Percentiles rank a stretch among this genome's conserved stretches.
Conservation (phyloP, 495 filamentous ascomycete species). For the Neurospora africana region DNA sequence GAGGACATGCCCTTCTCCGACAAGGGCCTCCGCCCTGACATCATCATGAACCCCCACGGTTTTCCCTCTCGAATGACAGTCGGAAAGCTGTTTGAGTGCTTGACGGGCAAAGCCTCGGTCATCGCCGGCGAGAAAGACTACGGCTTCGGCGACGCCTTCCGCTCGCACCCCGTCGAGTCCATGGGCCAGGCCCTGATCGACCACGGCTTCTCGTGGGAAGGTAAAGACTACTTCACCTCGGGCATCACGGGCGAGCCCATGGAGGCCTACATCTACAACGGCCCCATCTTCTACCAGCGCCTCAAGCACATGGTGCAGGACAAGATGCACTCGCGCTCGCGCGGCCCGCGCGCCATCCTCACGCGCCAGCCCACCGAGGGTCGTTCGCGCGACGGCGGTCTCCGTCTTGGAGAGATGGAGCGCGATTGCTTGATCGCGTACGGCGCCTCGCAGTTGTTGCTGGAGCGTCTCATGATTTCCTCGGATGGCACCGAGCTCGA, state of each 20-base stretch:
- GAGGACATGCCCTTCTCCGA: slow-evolving; percentile 97
- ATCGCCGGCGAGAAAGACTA: slow-evolving; percentile 65
- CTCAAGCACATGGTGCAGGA: slow-evolving; percentile 99
- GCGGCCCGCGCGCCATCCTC: slow-evolving; percentile 79
- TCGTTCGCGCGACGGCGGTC: slow-evolving; percentile 80
- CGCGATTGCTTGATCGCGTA: slow-evolving; percentile 96
- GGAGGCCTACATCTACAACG: slow-evolving; percentile 95
- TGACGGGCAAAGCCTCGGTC: slow-evolving; percentile 89
- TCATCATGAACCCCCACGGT: slow-evolving; percentile 99
- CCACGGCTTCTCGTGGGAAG: slow-evolving; percentile 87
- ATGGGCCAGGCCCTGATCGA: slow-evolving; percentile 78
- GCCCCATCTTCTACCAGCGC: slow-evolving; percentile 98
- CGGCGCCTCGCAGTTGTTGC: slow-evolving; percentile 79
- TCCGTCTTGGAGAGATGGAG: slow-evolving; percentile 97
- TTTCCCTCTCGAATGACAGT: slow-evolving; percentile 99
- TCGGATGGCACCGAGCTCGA: slow-evolving; percentile 85
- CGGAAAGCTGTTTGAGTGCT: slow-evolving; percentile 91
- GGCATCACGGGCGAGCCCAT: slow-evolving; percentile 91
- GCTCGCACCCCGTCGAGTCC: slow-evolving; percentile 80
- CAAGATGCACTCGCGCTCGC: slow-evolving; percentile 95
- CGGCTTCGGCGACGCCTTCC: slow-evolving; percentile 86
- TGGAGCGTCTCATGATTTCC: slow-evolving; percentile 90
- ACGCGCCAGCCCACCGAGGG: slow-evolving; percentile 96
- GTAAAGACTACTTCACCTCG: slow-evolving; percentile 90
- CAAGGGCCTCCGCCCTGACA: slow-evolving; percentile 79